Percentiles rank a stretch among this genome's conserved stretches.
Evolutionary conservation across 257 asterid genomes (phyloP).

Genomic region (Forsythia viridissima): DNA sequence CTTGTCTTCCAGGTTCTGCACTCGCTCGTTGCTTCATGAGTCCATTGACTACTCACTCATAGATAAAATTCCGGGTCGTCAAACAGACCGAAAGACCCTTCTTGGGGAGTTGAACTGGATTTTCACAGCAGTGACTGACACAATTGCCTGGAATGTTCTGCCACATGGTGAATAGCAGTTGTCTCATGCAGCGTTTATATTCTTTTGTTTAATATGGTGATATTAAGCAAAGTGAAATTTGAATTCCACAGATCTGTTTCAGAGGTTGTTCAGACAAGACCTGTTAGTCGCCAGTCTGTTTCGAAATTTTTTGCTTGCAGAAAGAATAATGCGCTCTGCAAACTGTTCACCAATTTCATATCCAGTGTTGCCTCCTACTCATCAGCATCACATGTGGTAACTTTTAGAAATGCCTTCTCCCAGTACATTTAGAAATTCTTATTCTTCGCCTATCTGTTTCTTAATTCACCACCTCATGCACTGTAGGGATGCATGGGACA

Average conservation of each 20-base stretch:
- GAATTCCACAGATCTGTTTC: slow-evolving; percentile 75
- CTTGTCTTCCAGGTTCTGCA: slow-evolving; percentile 64
- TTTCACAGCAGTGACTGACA: slow-evolving; percentile 97
- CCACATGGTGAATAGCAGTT: slow-evolving; percentile 76
- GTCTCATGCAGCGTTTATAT: slow-evolving; percentile 14
- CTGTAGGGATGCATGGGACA: slow-evolving; percentile 99
- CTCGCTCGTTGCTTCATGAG: slow-evolving; percentile 88
- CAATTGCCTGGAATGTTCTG: slow-evolving; percentile 99
- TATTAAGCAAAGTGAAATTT: slow-evolving; percentile 24
- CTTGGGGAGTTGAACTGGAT: slow-evolving; percentile 99
- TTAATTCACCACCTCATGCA: slow-evolving; percentile 21
- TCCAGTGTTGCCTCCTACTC: slow-evolving; percentile 93
- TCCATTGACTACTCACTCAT: slow-evolving; percentile 81
- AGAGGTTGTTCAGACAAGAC: slow-evolving; percentile 97
- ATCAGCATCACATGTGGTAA: slow-evolving; percentile 99
- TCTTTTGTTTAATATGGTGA: slow-evolving; percentile 13
- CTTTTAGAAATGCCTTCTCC: slow-evolving; percentile 15
- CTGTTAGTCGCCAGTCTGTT: slow-evolving; percentile 96
- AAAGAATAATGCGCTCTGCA: slow-evolving; percentile 98
- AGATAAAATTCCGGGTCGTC: slow-evolving; percentile 99
- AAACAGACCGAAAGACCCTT: slow-evolving; percentile 96
- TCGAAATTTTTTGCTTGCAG: slow-evolving; percentile 94
- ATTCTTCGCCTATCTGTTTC: slow-evolving; percentile 20
- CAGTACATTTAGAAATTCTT: background rate
- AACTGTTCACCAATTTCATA: slow-evolving; percentile 94